Evolutionary conservation across 2,329 filamentous ascomycete genomes (phyloP), one percentile per base, ranked within the genome.

Genomic region (Alternaria longipes): DNA sequence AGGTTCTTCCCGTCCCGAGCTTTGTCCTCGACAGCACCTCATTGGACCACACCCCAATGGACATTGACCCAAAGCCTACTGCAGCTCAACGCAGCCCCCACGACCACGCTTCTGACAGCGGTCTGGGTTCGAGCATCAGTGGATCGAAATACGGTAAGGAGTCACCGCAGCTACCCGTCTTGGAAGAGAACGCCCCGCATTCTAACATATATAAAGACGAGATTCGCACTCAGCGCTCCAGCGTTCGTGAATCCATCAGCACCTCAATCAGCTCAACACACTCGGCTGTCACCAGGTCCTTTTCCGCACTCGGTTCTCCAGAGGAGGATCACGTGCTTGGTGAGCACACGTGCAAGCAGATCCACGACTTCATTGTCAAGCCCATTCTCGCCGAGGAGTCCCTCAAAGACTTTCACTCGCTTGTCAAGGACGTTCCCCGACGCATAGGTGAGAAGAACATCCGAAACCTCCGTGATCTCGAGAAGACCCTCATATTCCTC

Each of bases 401-500:
- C 32, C 85, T 96, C 63, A 91, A 93, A 78, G 88, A 91, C 50
- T 97, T 97, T 78, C 90, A 93, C 76, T 84, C 90, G 50, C 87
- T 97, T 71, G 86, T 97, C 66, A 85, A 90, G 69, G 90, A 92
- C 78, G 89, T 93, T 66, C 92, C 92, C 49, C 85, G 86, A 78
- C 90, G 90, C 74, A 95, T 97, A 77, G 87, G 88, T 74, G 87
- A 89, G 75, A 94, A 93, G 80, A 89, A 95, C 73, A 95, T 98
- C 74, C 89, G 91, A 78, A 97, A 91, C 82, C 87, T 98, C 56
- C 89, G 94, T 79, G 94, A 98, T 80, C 86, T 98, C 51, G 94
- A 98, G 81, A 97, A 97, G 87, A 94, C 91, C 9, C 84, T 98
- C 63, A 88, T 97, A 74, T 93, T 94, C 81, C 88, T 94, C 79